A percentile compares a stretch with the other conserved stretches of the same genome.
Conservation (phyloP, 2,329 filamentous ascomycete genomes). For the Aspergillus brunneoviolaceus region DNA sequence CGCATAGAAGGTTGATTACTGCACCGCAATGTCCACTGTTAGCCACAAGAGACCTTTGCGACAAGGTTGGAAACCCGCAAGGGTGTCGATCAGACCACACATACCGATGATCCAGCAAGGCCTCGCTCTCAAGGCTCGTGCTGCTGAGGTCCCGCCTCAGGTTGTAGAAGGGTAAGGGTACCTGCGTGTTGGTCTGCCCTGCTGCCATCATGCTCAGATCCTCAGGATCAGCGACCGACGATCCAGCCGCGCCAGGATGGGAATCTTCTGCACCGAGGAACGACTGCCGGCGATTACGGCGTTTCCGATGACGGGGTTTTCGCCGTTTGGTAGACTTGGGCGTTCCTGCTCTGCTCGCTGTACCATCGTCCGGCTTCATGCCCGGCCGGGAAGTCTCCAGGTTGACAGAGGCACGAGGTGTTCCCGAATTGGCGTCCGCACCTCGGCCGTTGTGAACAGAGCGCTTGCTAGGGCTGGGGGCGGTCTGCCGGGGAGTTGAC, state of each 20-base stretch:
- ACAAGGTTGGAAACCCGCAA: neutral
- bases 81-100: conserved; percentile 14
- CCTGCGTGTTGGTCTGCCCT: conserved; percentile 26
- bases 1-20: conserved; percentile 64
- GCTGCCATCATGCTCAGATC: conserved; percentile 30
- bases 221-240: conserved; percentile 41
- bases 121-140: conserved; percentile 86
- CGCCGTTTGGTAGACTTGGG: conserved; percentile 44
- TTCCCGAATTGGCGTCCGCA: conserved; percentile 9
- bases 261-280: conserved; percentile 68
- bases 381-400: conserved; percentile 16
- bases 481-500: conserved; percentile 15
- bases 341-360: conserved; percentile 20
- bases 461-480: conserved; percentile 10
- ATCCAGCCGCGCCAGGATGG: conserved; percentile 50
- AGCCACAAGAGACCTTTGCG: conserved; percentile 5
- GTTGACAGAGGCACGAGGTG: conserved; percentile 2
- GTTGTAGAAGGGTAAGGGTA: conserved; percentile 54
- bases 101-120: conserved; percentile 80
- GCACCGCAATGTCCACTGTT: conserved; percentile 15
- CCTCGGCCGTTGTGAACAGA: conserved; percentile 11
- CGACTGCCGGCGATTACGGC: conserved; percentile 76
- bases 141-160: conserved; percentile 66
- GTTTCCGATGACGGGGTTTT: conserved; percentile 76
- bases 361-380: conserved; percentile 21